Base-by-base conservation (phyloP, 2,329 filamentous ascomycete genomes). In the Canariomyces notabilis region DNA sequence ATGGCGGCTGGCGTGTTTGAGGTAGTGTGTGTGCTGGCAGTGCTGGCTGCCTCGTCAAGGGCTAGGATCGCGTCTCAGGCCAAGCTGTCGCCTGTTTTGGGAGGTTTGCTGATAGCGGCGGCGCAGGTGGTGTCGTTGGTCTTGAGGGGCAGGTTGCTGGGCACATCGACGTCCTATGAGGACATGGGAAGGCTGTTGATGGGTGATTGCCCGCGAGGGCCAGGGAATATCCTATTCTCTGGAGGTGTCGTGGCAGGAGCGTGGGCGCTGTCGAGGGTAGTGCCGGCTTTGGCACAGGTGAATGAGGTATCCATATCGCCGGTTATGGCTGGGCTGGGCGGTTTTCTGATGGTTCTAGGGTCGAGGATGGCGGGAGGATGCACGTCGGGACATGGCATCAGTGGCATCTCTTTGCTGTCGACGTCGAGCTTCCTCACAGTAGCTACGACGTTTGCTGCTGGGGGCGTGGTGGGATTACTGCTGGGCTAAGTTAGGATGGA, bases 301-400 rank as follows among this genome's bases (percentile, higher is more conserved):
- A 38, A 14, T 33, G 44, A 51, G 21, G 42, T 67, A 20, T 39
- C 53, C 1, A 59, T 71, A 0, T 57, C 66, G 4, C 66, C 69
- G 0, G 19, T 57, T 2, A 59, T 67, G 50, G 75, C 78, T 0
- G 56, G 73, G 0, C 37, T 70, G 0, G 82, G 82, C 2, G 83
- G 82, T 0, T 66, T 75, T 3, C 48, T 75, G 12, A 76, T 85
- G 66, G 71, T 74, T 0, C 59, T 85, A 7, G 83, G 83, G 1
- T 71, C 80, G 1, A 73, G 81, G 39, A 58, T 85, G 44, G 82
- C 77, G 0, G 81, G 80, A 2, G 83, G 83, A 0, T 87, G 83
- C 53, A 83, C 82, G 0, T 82, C 79, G 5, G 82, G 83, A 0
- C 83, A 87, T 59, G 83, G 83, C 0, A 80, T 87, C 52, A 83